These are phyloP conservation scores for Nitzschia sp. DNA, from an alignment of 108 stramenopile genomes.

Conservation along the genomic window DNA sequence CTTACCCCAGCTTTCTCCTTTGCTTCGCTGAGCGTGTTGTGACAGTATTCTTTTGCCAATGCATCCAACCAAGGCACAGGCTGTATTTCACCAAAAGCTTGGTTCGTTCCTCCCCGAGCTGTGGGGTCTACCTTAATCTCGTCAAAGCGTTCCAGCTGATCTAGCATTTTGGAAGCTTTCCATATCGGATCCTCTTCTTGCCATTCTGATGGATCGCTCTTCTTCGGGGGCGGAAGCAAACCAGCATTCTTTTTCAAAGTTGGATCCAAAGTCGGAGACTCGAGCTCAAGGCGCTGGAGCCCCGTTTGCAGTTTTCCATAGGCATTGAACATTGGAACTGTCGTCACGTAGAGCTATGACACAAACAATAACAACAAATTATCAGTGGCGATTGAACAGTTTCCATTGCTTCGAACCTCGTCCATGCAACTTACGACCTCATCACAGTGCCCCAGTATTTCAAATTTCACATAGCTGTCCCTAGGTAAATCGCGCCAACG, in stretches of 20 bases:
- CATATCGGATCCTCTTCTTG: constrained; percentile 45
- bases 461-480: constrained; percentile 62
- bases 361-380: background rate
- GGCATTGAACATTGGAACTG: constrained; percentile 38
- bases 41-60: constrained; percentile 58
- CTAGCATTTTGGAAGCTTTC: constrained; percentile 47
- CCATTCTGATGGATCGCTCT: constrained; percentile 8
- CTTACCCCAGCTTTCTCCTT: constrained; percentile 34
- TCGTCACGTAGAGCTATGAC: constrained; percentile 31
- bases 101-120: constrained; percentile 4
- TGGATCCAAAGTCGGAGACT: background rate
- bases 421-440: constrained; percentile 26
- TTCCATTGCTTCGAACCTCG: background rate
- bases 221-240: constrained; percentile 16
- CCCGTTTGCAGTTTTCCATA: constrained; percentile 49
- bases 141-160: constrained; percentile 43
- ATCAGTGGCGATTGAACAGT: background rate
- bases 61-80: constrained; percentile 78
- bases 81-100: constrained; percentile 40
- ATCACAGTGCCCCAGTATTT: constrained; percentile 44
- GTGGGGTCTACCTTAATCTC: constrained; percentile 17
- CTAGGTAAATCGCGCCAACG: constrained; percentile 85
- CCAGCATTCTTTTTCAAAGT: constrained; percentile 8
- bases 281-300: constrained; percentile 24
- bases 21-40: constrained; percentile 45